Evolutionary conservation across 2,329 filamentous ascomycete species (phyloP).

Genomic region (Helicocarpus griseus): DNA sequence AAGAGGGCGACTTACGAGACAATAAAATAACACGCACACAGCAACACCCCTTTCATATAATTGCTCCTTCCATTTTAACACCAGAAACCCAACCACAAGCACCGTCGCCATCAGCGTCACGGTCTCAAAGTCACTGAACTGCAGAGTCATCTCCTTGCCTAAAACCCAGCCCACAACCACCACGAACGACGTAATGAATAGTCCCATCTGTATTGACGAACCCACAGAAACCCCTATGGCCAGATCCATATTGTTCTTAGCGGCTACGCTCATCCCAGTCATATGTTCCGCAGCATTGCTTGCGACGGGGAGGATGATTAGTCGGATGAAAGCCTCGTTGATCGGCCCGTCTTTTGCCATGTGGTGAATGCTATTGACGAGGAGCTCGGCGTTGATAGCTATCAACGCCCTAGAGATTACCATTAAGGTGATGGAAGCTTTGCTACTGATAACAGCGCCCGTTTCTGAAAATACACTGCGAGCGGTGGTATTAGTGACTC

Average conservation of each 20-base stretch:
- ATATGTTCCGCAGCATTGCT: constrained; percentile 76
- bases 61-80: constrained; percentile 74
- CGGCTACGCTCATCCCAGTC: constrained; percentile 67
- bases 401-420: constrained; percentile 46
- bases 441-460: constrained; percentile 9
- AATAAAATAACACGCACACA: constrained; percentile 70
- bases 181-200: constrained; percentile 68
- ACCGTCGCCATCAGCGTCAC: constrained; percentile 73
- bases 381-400: constrained; percentile 59
- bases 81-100: constrained; percentile 76
- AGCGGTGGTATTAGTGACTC: too few relatives aligned
- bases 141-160: constrained; percentile 58
- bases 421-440: constrained; percentile 44
- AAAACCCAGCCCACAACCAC: constrained; percentile 73
- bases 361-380: constrained; percentile 62
- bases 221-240: constrained; percentile 73
- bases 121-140: constrained; percentile 53
- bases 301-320: constrained; percentile 74
- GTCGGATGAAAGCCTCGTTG: constrained; percentile 65
- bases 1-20: constrained; percentile 47
- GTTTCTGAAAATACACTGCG: background rate
- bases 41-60: constrained; percentile 66
- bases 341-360: constrained; percentile 53
- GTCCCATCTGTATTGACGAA: constrained; percentile 65
- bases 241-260: constrained; percentile 79